Base-by-base conservation (phyloP, 495 filamentous ascomycete genomes). In the Neurospora sp. region DNA sequence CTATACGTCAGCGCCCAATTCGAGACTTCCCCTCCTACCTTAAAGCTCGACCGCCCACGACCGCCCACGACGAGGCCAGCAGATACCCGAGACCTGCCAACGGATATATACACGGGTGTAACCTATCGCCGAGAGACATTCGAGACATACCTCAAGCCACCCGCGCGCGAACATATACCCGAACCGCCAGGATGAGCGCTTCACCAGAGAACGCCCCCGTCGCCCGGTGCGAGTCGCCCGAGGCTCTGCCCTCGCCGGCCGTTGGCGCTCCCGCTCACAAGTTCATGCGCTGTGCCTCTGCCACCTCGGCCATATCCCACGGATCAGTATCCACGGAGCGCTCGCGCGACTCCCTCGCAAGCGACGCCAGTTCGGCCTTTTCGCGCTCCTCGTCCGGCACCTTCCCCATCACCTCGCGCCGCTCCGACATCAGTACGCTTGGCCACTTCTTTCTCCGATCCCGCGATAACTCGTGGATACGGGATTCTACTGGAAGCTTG, bases 231-330 rank as follows among this genome's bases (percentile, higher is more conserved):
- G 80, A 81, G 59, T 90, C 89, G 18, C 89, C 91, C 70, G 91
- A 89, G 62, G 86, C 86, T 18, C 87, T 88, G 1, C 92, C 93
- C 27, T 89, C 87, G 16, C 88, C 89, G 12, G 91, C 90, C 70
- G 85, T 93, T 69, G 87, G 88, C 18, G 85, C 89, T 35, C 27
- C 54, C 37, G 86, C 86, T 73, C 73, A 90, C 87, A 69, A 84
- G n/a, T 88, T 90, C 70, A 90, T 89, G 72, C 90, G 93, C 40
- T 92, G 90, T 73, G 86, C 94, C 73, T 97, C 94, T 46, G 90
- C 91, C 69, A 87, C 89, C 40, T 96, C 94, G 31, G 92, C 90
- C 37, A 83, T 85, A 42, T 94, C 84, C 27, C 84, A 82, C 62
- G 78, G 77, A 6, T 86, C 85, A n/a, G 74, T 75, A 40, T 84